These are phyloP conservation scores for Protomyces gravidus DNA, from an alignment of 1,139 yeast species.

Conservation along the genomic window DNA sequence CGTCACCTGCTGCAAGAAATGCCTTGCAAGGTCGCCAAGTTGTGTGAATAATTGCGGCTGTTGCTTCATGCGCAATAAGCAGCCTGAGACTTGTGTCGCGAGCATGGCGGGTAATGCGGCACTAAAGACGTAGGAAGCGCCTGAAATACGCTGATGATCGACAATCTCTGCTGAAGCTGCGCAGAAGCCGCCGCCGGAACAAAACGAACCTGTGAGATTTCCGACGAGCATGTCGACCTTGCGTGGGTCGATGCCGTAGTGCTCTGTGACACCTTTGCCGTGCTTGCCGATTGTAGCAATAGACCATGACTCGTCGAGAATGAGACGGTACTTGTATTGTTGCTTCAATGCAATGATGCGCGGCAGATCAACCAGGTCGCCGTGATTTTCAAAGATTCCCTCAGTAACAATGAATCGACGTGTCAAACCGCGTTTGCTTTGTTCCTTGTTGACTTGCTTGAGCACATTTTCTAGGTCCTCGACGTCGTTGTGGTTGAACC, in stretches of 20 bases:
- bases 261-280: slow-evolving; percentile 84
- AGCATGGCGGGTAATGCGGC: slow-evolving; percentile 93
- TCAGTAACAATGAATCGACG: slow-evolving; percentile 89
- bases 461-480: slow-evolving; percentile 71
- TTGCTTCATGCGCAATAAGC: slow-evolving; percentile 47
- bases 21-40: slow-evolving; percentile 43
- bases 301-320: slow-evolving; percentile 81
- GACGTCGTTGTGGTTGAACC: slow-evolving; percentile 81
- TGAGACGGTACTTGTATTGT: slow-evolving; percentile 75
- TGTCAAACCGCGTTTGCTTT: slow-evolving; percentile 52
- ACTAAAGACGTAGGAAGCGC: slow-evolving; percentile 85
- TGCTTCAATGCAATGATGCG: slow-evolving; percentile 69
- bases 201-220: slow-evolving; percentile 74
- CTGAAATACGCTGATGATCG: slow-evolving; percentile 85
- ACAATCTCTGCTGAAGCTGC: slow-evolving; percentile 81
- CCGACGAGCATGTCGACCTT: slow-evolving; percentile 83
- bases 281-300: slow-evolving; percentile 78
- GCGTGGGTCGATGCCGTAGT: slow-evolving; percentile 54
- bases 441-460: slow-evolving; percentile 47
- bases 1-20: slow-evolving; percentile 35
- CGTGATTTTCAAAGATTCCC: slow-evolving; percentile 75
- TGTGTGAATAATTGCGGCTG: slow-evolving; percentile 35
- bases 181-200: slow-evolving; percentile 94
- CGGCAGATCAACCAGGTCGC: slow-evolving; percentile 73
- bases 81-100: slow-evolving; percentile 66